Conservation (phyloP, 345 rosid genomes). For the Hibiscus syriacus region DNA sequence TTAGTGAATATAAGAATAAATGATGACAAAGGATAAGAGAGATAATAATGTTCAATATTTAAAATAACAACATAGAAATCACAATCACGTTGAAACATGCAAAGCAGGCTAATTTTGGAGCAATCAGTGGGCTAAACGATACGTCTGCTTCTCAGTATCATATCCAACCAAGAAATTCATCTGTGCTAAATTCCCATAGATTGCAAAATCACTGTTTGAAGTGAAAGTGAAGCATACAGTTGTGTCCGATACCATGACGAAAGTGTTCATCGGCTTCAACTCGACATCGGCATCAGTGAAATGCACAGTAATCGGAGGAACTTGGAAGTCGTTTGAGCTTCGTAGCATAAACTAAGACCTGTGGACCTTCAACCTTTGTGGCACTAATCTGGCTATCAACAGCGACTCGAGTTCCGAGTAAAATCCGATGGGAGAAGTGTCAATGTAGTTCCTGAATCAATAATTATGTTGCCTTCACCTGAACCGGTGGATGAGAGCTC, state of each 20-base stretch:
- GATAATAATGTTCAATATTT: no score
- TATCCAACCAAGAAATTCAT: conserved; percentile 49
- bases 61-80: no score
- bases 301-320: conserved; percentile 33
- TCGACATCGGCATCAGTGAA: conserved; percentile 37
- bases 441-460: conserved; percentile 59
- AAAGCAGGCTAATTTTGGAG: no score
- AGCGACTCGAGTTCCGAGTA: conserved; percentile 18
- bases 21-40: no score
- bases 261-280: conserved; percentile 25
- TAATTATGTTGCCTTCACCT: conserved; percentile 39
- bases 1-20: no score
- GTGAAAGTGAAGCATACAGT: conserved; percentile 35
- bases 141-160: conserved; percentile 24
- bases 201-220: not conserved
- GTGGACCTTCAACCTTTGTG: conserved; percentile 18
- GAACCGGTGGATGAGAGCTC: conserved; percentile 14
- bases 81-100: no score
- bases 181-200: conserved; percentile 46
- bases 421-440: conserved; percentile 30
- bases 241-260: conserved; percentile 20
- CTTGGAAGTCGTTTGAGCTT: not conserved
- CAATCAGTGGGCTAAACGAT: no score
- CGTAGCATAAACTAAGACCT: conserved; percentile 32
- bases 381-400: conserved; percentile 13